Conservation (phyloP, 768 basidiomycete species). For the Chalciporus piperatus region DNA sequence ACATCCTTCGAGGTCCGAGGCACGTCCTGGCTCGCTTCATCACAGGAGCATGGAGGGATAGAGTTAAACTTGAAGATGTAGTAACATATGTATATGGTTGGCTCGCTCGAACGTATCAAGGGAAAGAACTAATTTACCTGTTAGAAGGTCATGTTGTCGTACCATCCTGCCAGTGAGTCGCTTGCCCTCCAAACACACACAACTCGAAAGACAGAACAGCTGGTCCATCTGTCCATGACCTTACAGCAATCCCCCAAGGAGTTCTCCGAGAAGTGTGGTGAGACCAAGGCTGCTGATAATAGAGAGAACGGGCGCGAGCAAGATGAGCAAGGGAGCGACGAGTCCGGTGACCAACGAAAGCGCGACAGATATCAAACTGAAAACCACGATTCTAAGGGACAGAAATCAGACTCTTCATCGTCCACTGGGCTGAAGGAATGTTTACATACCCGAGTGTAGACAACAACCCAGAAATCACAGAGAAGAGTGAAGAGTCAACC, state of each 20-base stretch:
- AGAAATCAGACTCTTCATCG: background rate
- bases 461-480: background rate
- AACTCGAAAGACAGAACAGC: too few relatives aligned
- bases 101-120: too few relatives aligned
- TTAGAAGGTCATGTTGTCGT: too few relatives aligned
- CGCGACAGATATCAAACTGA: slow-evolving; percentile 2
- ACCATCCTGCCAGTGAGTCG: too few relatives aligned
- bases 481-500: slow-evolving; percentile 1
- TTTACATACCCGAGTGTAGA: slow-evolving; percentile 4
- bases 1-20: too few relatives aligned
- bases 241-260: slow-evolving; percentile 9
- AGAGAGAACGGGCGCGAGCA: slow-evolving; percentile 9
- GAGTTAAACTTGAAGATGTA: too few relatives aligned
- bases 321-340: background rate
- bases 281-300: slow-evolving; percentile 8
- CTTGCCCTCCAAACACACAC: background rate
- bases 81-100: too few relatives aligned
- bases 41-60: too few relatives aligned
- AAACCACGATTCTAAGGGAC: background rate
- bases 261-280: background rate
- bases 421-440: background rate
- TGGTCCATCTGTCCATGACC: background rate
- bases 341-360: slow-evolving; percentile 9
- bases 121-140: too few relatives aligned
- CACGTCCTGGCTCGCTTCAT: too few relatives aligned